Percentiles rank a stretch among this genome's conserved stretches.
Conservation (phyloP, 495 filamentous ascomycete genomes). For the Choiromyces venosus region DNA sequence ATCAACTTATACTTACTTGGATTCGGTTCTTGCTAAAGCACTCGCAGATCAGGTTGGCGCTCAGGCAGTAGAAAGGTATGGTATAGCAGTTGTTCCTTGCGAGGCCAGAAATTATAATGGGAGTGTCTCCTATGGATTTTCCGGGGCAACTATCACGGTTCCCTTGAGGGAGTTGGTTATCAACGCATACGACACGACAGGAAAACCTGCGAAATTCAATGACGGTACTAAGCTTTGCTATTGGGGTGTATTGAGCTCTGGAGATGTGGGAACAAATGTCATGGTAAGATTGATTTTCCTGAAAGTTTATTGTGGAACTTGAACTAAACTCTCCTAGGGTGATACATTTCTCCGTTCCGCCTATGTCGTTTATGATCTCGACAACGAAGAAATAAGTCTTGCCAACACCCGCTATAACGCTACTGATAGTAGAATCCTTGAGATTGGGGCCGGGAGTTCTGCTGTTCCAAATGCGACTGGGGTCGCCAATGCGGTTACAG, state of each 20-base stretch:
- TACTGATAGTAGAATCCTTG: slow-evolving; percentile 57
- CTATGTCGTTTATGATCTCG: slow-evolving; percentile 87
- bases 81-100: slow-evolving; percentile 70
- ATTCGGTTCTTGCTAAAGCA: slow-evolving; percentile 56
- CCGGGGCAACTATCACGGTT: slow-evolving; percentile 63
- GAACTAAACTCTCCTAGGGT: slow-evolving; percentile 46
- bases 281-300: slow-evolving; percentile 44
- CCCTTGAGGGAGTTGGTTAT: slow-evolving; percentile 72
- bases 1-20: slow-evolving; percentile 81
- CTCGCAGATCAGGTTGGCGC: slow-evolving; percentile 64
- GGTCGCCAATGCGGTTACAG: slow-evolving; percentile 60
- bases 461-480: slow-evolving; percentile 65
- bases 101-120: slow-evolving; percentile 53
- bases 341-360: slow-evolving; percentile 90
- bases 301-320: not conserved
- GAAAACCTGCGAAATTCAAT: slow-evolving; percentile 52
- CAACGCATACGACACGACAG: slow-evolving; percentile 51
- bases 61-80: slow-evolving; percentile 49
- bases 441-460: slow-evolving; percentile 62
- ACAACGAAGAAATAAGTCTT: slow-evolving; percentile 80
- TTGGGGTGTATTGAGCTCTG: slow-evolving; percentile 71
- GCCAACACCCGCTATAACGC: slow-evolving; percentile 81
- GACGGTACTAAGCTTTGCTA: slow-evolving; percentile 61
- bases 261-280: slow-evolving; percentile 56
- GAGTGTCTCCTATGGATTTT: slow-evolving; percentile 65